A percentile compares a stretch with the other conserved stretches of the same genome.
phyloP scores from a whole-genome alignment of 495 filamentous ascomycete genomes.

The Daldinia vernicosa region DNA sequence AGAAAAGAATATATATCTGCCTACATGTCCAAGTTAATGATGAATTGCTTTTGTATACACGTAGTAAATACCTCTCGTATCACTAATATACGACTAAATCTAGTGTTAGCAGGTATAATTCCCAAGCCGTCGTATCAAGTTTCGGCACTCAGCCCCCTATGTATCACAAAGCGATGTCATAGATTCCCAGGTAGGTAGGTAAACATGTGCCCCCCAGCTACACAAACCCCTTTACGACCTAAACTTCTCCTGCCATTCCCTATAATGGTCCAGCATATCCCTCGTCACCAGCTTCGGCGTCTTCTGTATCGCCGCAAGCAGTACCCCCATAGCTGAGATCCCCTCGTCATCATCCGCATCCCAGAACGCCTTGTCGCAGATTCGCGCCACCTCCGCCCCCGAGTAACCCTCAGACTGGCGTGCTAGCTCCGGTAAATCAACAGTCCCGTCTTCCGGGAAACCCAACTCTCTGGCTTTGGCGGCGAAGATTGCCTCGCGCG shows the following conservation, averaged over 20 bases:
- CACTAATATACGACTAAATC: not conserved
- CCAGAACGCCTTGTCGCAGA: constrained; percentile 69
- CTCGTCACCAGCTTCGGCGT: constrained; percentile 74
- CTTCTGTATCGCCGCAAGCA: constrained; percentile 68
- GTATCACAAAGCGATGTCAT: not conserved
- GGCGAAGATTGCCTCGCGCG: constrained; percentile 78
- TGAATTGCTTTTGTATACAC: no score
- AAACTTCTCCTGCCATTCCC: constrained; percentile 66
- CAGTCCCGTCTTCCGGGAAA: constrained; percentile 58
- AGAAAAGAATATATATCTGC: no score
- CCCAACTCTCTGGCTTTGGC: constrained; percentile 49
- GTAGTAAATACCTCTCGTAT: not conserved
- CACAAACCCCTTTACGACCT: constrained; percentile 14
- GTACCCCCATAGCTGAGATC: constrained; percentile 64
- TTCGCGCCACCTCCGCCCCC: constrained; percentile 85
- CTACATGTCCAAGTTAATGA: no score
- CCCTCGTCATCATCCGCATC: constrained; percentile 44
- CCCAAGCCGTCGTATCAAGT: not conserved
- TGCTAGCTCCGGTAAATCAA: constrained; percentile 74
- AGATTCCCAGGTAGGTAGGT: not conserved
- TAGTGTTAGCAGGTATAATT: not conserved
- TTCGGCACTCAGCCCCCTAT: not conserved
- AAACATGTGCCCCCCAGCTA: no score
- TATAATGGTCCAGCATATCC: constrained; percentile 71
- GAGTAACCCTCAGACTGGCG: constrained; percentile 79